Percentiles rank a stretch among this genome's conserved stretches.
These are phyloP conservation scores for Aspergillus nidulans DNA, from an alignment of 495 filamentous ascomycete species.

Conservation along the genomic window DNA sequence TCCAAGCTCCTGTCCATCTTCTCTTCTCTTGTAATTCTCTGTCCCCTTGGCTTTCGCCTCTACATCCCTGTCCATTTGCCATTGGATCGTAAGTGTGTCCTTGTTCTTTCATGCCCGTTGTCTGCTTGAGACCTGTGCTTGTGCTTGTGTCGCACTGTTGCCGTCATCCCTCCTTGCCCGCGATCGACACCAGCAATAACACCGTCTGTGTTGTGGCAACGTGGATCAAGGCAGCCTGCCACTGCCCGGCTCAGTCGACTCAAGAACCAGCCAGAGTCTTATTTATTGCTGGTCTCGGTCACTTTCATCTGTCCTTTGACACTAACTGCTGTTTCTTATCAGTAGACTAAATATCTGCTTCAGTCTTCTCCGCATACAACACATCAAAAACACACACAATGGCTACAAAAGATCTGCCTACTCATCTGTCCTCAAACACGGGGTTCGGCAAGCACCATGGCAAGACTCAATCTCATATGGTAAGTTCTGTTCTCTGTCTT, in stretches of 20 bases:
- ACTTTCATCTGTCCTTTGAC: background rate
- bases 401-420: conserved; percentile 67
- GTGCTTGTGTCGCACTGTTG: conserved; percentile 21
- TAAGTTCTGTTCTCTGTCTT: conserved; percentile 49
- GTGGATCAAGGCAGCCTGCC: conserved; percentile 2
- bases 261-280: conserved; percentile 10
- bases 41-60: background rate
- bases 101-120: background rate
- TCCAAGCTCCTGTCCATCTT: background rate
- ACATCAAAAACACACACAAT: conserved; percentile 44
- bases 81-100: conserved; percentile 3
- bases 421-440: conserved; percentile 60
- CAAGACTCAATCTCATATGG: conserved; percentile 94
- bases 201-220: conserved; percentile 26
- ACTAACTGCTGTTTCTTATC: background rate
- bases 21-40: background rate
- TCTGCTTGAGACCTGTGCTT: no score
- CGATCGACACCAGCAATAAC: conserved; percentile 22
- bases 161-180: conserved; percentile 17
- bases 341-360: background rate
- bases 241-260: conserved; percentile 1
- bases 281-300: conserved; percentile 6
- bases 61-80: background rate
- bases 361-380: background rate
- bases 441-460: conserved; percentile 78